Percentiles rank a stretch among this genome's conserved stretches.
Conservation (phyloP, 805 yeast species). For the Ogataea angusta region DNA sequence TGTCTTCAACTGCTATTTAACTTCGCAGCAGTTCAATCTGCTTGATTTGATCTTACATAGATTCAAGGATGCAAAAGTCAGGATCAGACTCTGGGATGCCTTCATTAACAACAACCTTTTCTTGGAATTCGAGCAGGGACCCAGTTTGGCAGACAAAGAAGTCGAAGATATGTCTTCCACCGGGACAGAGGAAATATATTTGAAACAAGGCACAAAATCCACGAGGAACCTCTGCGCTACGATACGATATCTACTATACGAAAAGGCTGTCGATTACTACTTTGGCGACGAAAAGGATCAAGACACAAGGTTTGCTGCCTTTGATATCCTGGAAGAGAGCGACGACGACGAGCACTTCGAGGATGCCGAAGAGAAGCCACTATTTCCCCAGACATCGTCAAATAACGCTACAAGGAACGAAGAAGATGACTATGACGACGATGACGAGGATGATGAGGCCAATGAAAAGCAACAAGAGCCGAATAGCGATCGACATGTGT, state of each 20-base stretch:
- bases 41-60: slow-evolving; percentile 43
- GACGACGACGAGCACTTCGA: slow-evolving; percentile 28
- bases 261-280: slow-evolving; percentile 54
- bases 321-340: slow-evolving; percentile 27
- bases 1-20: slow-evolving; percentile 46
- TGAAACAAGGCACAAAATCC: slow-evolving; percentile 44
- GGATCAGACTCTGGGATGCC: slow-evolving; percentile 38
- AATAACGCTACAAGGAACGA: slow-evolving; percentile 19
- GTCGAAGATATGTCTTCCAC: not conserved
- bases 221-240: slow-evolving; percentile 59
- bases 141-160: not conserved
- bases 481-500: no score
- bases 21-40: slow-evolving; percentile 54
- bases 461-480: no score
- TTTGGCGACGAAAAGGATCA: slow-evolving; percentile 13
- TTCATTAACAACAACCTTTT: slow-evolving; percentile 41
- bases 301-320: slow-evolving; percentile 13
- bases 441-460: slow-evolving; percentile 25
- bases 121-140: slow-evolving; percentile 28
- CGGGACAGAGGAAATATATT: slow-evolving; percentile 35
- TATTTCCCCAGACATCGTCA: slow-evolving; percentile 1
- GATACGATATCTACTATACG: slow-evolving; percentile 67
- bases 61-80: slow-evolving; percentile 14
- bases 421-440: slow-evolving; percentile 34
- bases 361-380: slow-evolving; percentile 13